Percentiles rank a stretch among this genome's conserved stretches.
Conservation (phyloP, 768 basidiomycete genomes). For the Amanita phalloides region DNA sequence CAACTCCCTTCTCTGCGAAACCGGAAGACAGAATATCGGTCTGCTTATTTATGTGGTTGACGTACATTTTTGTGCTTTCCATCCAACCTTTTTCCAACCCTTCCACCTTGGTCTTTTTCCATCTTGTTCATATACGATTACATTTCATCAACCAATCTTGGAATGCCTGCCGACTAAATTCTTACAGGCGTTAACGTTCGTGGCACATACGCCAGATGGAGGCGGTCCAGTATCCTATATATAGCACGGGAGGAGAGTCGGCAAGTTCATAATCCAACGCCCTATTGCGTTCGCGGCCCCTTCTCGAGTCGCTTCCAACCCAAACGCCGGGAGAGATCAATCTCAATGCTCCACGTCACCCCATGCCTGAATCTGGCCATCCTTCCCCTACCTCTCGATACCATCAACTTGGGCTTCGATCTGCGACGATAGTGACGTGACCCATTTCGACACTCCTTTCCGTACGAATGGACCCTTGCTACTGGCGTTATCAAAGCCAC, state of each 20-base stretch:
- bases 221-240: too few relatives aligned
- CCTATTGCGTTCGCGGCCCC: slow-evolving; percentile 50
- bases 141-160: slow-evolving; percentile 53
- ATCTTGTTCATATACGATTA: slow-evolving; percentile 59
- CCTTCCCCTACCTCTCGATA: slow-evolving; percentile 71
- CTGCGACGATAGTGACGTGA: slow-evolving; percentile 83
- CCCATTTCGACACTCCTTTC: slow-evolving; percentile 94
- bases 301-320: slow-evolving; percentile 24
- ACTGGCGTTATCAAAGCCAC: slow-evolving; percentile 49
- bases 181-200: slow-evolving; percentile 31
- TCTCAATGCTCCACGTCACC: slow-evolving; percentile 37
- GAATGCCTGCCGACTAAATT: slow-evolving; percentile 72
- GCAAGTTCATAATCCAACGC: slow-evolving; percentile 81
- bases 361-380: slow-evolving; percentile 34
- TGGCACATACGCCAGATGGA: too few relatives aligned
- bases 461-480: slow-evolving; percentile 45
- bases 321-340: slow-evolving; percentile 32
- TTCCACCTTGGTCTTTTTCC: slow-evolving; percentile 62
- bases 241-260: too few relatives aligned
- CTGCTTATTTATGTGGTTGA: too few relatives aligned
- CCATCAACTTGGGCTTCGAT: slow-evolving; percentile 99
- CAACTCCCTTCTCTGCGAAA: too few relatives aligned
- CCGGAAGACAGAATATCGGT: too few relatives aligned
- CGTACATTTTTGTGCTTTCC: slow-evolving; percentile 37
- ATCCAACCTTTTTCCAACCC: slow-evolving; percentile 66